A percentile compares a stretch with the other conserved stretches of the same genome.
Conservation (phyloP, 345 rosid genomes). For the Barbarea vulgaris region DNA sequence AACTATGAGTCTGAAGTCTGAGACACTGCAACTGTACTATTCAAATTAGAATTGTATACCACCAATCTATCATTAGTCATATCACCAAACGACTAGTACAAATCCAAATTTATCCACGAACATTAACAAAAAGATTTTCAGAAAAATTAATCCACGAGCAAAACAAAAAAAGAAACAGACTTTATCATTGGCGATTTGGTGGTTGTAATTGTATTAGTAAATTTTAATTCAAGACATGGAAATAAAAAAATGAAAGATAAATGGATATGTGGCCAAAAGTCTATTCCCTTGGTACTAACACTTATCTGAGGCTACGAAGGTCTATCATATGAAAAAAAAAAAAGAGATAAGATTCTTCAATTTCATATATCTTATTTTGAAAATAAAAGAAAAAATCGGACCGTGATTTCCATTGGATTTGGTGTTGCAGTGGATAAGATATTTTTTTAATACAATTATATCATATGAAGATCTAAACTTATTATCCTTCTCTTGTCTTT, state of each 20-base stretch:
- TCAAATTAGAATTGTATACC: background rate
- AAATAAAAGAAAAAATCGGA: background rate
- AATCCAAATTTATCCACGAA: background rate
- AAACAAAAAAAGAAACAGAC: background rate
- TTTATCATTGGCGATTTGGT: background rate
- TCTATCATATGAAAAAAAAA: conserved; percentile 17
- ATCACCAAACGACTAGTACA: background rate
- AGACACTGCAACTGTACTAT: background rate
- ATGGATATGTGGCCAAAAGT: conserved; percentile 31
- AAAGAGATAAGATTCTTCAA: conserved; percentile 37
- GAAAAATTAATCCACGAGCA: background rate
- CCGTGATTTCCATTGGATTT: conserved; percentile 28
- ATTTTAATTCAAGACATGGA: background rate
- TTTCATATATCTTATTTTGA: background rate
- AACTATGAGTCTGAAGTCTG: background rate
- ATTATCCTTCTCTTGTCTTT: conserved; percentile 33
- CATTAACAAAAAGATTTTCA: no score
- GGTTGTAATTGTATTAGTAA: background rate
- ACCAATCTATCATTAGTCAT: background rate
- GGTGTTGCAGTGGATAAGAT: conserved; percentile 37
- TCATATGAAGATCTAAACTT: conserved; percentile 20
- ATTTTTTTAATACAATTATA: background rate
- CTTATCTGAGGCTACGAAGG: conserved; percentile 33
- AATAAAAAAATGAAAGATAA: background rate
- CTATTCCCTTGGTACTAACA: conserved; percentile 23